Evolutionary conservation across 2,329 filamentous ascomycete species (phyloP), one percentile per base, ranked within the genome.

Genomic region (Botrytis pseudocinerea): DNA sequence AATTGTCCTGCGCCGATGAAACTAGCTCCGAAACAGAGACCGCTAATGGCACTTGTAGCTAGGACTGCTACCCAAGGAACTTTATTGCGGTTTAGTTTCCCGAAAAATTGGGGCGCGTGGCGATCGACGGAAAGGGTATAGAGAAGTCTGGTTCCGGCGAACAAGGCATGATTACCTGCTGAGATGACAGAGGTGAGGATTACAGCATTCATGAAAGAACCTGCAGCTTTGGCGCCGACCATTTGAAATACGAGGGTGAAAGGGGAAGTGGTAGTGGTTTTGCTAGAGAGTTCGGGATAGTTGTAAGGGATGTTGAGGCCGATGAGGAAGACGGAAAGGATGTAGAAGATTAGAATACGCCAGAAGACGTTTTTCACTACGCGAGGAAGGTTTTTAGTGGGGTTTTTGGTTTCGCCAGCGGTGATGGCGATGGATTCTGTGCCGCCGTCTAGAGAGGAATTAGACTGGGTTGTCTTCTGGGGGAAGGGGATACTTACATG

Each of bases 321-420:
- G 74, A 91, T 84, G 59, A 88, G 80, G 4, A 88, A 79, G 63
- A 88, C 82, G 0, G 85, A 87, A 9, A 88, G 79, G 72, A 88
- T 82, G 9, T 86, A 87, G n/a, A 88, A 81, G 61, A 80, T 73
- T 1, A 80, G 75, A 61, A 81, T 80, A 84, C 89, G 86, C 88
- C 88, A 91, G 78, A 91, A 90, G 64, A 90, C 88, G 71, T 91
- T 91, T 76, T 88, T 88, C 63, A 91, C 87, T 7, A 91, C 90
- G 5, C 85, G 85, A 2, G 90, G 90, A 54, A 92, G 82, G 73
- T 85, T 90, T 75, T 85, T 85, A 28, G 87, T 84, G 0, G 90
- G 90, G 76, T 91, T 85, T 76, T 87, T 88, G 2, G 89, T 91
- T 80, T 92, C 90, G 54, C 89, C 89, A 1, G 89, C 89, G 0